Conservation (phyloP, 371 early-diverging fungal species). For the Neoconidiobolus thromboides region DNA sequence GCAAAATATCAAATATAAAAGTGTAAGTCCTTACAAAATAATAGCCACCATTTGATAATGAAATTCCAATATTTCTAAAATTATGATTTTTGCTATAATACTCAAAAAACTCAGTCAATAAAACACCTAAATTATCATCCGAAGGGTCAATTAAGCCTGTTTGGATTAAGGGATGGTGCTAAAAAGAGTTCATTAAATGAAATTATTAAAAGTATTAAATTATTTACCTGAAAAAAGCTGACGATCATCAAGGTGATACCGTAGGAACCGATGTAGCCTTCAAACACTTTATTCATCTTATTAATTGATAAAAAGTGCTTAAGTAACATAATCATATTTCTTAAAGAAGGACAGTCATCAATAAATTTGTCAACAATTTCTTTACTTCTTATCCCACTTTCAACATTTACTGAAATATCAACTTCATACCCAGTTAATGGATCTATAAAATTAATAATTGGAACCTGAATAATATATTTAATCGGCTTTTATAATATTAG, state of each 20-base stretch:
- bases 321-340: constrained; percentile 47
- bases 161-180: no score
- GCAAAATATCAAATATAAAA: no score
- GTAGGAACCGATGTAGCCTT: constrained; percentile 91
- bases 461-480: constrained; percentile 32
- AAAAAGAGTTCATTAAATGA: no score
- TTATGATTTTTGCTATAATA: no score
- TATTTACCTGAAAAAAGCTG: constrained; percentile 52
- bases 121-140: no score
- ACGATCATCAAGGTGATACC: constrained; percentile 65
- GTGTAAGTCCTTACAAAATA: no score
- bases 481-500: neutral
- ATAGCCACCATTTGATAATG: no score
- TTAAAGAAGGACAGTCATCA: constrained; percentile 30
- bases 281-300: constrained; percentile 70
- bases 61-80: no score
- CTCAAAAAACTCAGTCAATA: no score
- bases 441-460: constrained; percentile 81
- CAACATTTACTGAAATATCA: constrained; percentile 67
- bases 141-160: no score
- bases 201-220: neutral
- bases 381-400: constrained; percentile 43
- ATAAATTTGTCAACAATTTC: constrained; percentile 30
- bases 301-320: constrained; percentile 66
- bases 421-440: constrained; percentile 42